A percentile compares a stretch with the other conserved stretches of the same genome.
These are phyloP conservation scores for Adenanthera pavonina DNA, from an alignment of 306 rosid genomes.

Conservation along the genomic window DNA sequence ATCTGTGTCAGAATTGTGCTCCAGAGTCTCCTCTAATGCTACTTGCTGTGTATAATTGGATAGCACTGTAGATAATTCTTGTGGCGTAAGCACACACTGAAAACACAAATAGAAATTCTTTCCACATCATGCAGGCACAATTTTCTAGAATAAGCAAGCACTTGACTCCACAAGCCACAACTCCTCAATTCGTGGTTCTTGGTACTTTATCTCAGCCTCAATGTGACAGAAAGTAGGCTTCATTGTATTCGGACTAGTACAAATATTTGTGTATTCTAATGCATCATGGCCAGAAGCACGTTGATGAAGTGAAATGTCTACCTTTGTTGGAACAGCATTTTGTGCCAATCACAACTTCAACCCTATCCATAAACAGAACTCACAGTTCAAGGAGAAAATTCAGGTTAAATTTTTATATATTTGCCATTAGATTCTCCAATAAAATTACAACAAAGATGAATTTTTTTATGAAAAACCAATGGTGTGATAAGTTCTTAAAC, in stretches of 20 bases:
- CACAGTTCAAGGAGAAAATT: background rate
- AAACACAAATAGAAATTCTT: background rate
- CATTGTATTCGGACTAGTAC: background rate
- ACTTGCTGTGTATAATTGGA: background rate
- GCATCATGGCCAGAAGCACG: conserved; percentile 21
- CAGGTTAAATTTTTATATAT: background rate
- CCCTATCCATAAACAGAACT: background rate
- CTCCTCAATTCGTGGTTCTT: conserved; percentile 1
- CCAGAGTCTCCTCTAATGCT: background rate
- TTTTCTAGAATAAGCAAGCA: background rate
- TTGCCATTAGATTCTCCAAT: background rate
- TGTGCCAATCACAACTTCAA: conserved; percentile 23
- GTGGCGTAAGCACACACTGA: conserved; percentile 6
- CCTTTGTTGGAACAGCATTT: conserved; percentile 39
- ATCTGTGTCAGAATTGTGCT: background rate
- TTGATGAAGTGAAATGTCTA: conserved; percentile 34
- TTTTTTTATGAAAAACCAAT: background rate
- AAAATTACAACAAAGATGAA: background rate
- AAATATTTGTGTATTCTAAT: background rate
- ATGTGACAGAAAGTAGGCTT: conserved; percentile 25
- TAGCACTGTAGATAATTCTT: background rate
- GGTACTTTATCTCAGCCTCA: conserved; percentile 14
- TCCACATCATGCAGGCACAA: background rate
- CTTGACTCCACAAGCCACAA: conserved; percentile 5
- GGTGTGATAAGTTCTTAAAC: background rate